Evolutionary conservation across 768 basidiomycete genomes (phyloP).

Genomic region (Leccinum boreale): DNA sequence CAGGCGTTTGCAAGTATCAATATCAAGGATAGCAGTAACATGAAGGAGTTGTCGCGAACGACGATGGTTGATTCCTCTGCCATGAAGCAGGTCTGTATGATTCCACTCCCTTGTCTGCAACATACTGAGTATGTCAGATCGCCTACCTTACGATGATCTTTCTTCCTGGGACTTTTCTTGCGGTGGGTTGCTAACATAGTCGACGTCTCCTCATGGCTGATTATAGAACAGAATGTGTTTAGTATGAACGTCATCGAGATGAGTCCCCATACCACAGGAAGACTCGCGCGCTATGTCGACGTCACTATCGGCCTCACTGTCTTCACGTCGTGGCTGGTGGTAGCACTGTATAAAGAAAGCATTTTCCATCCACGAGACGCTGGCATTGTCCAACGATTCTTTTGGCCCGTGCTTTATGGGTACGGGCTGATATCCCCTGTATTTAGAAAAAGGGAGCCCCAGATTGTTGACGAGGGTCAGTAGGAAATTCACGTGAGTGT

Average conservation of each 20-base stretch:
- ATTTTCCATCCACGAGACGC: constrained; percentile 4
- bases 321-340: constrained; percentile 52
- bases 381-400: constrained; percentile 3
- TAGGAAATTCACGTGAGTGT: constrained; percentile 5
- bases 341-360: constrained; percentile 43
- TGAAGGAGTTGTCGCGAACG: constrained; percentile 47
- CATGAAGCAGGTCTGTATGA: constrained; percentile 31
- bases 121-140: constrained; percentile 26
- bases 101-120: background rate
- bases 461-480: background rate
- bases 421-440: background rate
- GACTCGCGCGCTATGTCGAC: constrained; percentile 37
- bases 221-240: constrained; percentile 28
- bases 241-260: constrained; percentile 33
- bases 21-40: constrained; percentile 49
- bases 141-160: constrained; percentile 60
- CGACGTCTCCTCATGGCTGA: constrained; percentile 3
- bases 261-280: constrained; percentile 19
- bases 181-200: constrained; percentile 17
- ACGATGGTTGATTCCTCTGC: constrained; percentile 41
- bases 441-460: background rate
- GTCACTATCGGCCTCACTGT: constrained; percentile 47
- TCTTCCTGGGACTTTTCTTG: constrained; percentile 48
- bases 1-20: constrained; percentile 61
- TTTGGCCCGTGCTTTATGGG: constrained; percentile 22